These are phyloP conservation scores for Sporothrix pallida DNA, from an alignment of 2,329 filamentous ascomycete species.

Conservation along the genomic window DNA sequence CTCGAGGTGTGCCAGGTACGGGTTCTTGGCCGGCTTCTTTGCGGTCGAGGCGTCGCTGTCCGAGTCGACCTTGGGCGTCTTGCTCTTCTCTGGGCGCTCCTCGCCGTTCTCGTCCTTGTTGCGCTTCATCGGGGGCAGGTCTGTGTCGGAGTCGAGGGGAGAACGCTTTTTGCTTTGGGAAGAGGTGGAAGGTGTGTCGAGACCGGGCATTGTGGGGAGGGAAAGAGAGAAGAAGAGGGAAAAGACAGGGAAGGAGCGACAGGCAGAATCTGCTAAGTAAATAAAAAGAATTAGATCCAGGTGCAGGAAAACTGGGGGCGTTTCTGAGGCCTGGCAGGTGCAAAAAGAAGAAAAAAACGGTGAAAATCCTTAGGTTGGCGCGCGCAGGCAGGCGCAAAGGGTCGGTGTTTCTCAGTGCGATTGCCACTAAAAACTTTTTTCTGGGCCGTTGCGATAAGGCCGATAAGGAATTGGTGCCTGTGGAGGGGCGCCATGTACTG, in stretches of 20 bases:
- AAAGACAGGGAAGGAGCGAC: conserved; percentile 15
- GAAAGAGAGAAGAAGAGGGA: conserved; percentile 18
- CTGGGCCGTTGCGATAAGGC: conserved; percentile 33
- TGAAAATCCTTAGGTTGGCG: background rate
- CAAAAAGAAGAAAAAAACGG: conserved; percentile 4
- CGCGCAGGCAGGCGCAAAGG: conserved; percentile 17
- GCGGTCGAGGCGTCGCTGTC: conserved; percentile 30
- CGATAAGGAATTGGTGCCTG: conserved; percentile 25
- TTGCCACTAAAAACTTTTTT: conserved; percentile 34
- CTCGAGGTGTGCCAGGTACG: conserved; percentile 87
- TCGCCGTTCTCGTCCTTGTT: conserved; percentile 39
- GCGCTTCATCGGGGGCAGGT: conserved; percentile 43
- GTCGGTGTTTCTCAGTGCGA: conserved; percentile 11
- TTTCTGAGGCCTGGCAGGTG: conserved; percentile 1
- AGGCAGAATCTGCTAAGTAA: conserved; percentile 26
- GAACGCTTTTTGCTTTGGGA: conserved; percentile 28
- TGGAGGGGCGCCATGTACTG: conserved; percentile 20
- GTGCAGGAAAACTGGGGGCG: conserved; percentile 32
- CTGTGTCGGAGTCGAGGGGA: conserved; percentile 16
- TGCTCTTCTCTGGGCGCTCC: conserved; percentile 33
- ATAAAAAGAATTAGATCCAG: conserved; percentile 25
- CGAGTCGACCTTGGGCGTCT: conserved; percentile 30
- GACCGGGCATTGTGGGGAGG: conserved; percentile 31
- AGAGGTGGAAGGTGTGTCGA: conserved; percentile 5
- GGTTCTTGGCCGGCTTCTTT: conserved; percentile 63